Evolutionary conservation across 192 early-diverging fungal species (phyloP).

Genomic region (Backusella australiensis): DNA sequence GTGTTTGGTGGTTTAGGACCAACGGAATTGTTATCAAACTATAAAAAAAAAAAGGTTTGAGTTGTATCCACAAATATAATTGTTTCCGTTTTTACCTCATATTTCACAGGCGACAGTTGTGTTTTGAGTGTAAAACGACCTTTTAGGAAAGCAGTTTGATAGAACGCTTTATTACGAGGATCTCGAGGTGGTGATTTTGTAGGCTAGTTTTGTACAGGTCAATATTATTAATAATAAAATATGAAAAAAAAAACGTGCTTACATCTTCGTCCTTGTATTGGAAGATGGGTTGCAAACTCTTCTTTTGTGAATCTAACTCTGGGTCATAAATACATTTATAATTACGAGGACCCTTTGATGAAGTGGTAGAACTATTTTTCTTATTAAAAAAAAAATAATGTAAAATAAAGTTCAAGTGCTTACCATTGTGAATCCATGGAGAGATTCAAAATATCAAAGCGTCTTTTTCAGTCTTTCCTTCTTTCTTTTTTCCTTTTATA

Average conservation of each 20-base stretch:
- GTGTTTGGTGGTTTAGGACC: constrained; percentile 31
- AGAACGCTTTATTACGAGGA: background rate
- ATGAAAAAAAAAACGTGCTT: background rate
- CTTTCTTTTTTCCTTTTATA: background rate
- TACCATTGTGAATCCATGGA: constrained; percentile 28
- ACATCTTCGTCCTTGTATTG: constrained; percentile 20
- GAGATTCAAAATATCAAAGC: constrained; percentile 15
- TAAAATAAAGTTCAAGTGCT: background rate
- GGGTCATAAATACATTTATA: constrained; percentile 30
- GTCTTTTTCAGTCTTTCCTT: background rate
- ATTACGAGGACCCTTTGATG: constrained; percentile 21
- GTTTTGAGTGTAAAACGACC: background rate
- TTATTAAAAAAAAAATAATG: background rate
- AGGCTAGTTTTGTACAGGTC: background rate
- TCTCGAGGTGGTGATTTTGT: background rate
- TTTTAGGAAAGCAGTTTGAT: background rate
- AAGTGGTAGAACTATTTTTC: background rate
- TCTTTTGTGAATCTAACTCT: constrained; percentile 27
- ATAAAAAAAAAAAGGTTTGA: background rate
- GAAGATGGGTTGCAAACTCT: constrained; percentile 11
- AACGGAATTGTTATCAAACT: constrained; percentile 27
- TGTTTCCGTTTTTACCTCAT: background rate
- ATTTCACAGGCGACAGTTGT: constrained; percentile 14
- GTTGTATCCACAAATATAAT: background rate
- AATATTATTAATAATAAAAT: background rate